These are phyloP conservation scores for Populus hybrid DNA, from an alignment of 441 rosid species.

Conservation along the genomic window DNA sequence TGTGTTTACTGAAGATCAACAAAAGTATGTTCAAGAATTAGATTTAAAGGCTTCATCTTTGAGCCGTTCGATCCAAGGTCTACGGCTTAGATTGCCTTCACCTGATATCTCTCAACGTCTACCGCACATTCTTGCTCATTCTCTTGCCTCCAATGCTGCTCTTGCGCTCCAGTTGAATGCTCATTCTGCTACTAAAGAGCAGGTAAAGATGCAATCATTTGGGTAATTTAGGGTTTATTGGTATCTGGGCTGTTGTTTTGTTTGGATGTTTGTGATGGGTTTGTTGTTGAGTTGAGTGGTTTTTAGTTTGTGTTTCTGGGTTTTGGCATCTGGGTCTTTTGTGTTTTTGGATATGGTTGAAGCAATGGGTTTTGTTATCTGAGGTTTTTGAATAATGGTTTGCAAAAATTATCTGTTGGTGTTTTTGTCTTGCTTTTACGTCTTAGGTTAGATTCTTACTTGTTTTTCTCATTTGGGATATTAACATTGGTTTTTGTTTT, in stretches of 20 bases:
- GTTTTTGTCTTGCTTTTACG: background rate
- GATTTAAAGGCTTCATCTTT: slow-evolving; percentile 64
- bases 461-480: background rate
- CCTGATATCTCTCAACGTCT: slow-evolving; percentile 86
- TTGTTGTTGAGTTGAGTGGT: background rate
- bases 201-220: slow-evolving; percentile 30
- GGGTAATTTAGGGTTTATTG: background rate
- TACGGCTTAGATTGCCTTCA: slow-evolving; percentile 79
- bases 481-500: background rate
- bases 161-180: slow-evolving; percentile 87
- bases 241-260: background rate
- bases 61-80: slow-evolving; percentile 77
- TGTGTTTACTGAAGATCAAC: slow-evolving; percentile 55
- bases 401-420: background rate
- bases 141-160: slow-evolving; percentile 85
- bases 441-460: background rate
- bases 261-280: background rate
- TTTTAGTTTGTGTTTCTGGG: background rate
- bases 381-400: slow-evolving; percentile 4
- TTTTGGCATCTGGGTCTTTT: background rate
- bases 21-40: slow-evolving; percentile 56
- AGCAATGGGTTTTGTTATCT: background rate
- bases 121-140: slow-evolving; percentile 88
- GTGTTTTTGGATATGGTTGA: background rate
- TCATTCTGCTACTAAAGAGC: slow-evolving; percentile 89